phyloP scores from a whole-genome alignment of 257 asterid genomes.

The Fraxinus pennsylvanica region DNA sequence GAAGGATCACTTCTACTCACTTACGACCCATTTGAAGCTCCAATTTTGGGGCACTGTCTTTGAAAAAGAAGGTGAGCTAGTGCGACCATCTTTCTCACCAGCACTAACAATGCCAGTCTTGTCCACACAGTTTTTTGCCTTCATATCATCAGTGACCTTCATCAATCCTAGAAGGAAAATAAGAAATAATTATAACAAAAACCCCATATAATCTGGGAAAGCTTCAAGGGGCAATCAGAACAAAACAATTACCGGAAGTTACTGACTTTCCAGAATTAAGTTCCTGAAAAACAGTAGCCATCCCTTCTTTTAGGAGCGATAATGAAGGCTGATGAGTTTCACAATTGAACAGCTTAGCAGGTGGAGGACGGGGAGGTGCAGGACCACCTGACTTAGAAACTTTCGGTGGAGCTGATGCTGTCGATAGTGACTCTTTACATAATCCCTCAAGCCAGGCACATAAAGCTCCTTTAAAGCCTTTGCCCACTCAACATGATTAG shows the following conservation, averaged over 20 bases:
- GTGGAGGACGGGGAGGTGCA: slow-evolving; percentile 89
- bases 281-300: slow-evolving; percentile 95
- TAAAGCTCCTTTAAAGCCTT: too few species aligned
- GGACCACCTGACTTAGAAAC: slow-evolving; percentile 61
- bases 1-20: slow-evolving; percentile 52
- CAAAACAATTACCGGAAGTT: slow-evolving; percentile 57
- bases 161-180: slow-evolving; percentile 58
- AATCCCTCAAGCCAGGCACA: too few species aligned
- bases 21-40: slow-evolving; percentile 99
- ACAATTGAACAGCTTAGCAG: slow-evolving; percentile 73
- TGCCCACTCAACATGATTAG: too few species aligned
- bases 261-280: slow-evolving; percentile 77
- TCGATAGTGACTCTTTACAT: too few species aligned
- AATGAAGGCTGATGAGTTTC: slow-evolving; percentile 73
- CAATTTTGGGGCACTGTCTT: slow-evolving; percentile 86
- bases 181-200: not conserved
- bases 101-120: slow-evolving; percentile 65
- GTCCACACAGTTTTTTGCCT: slow-evolving; percentile 79
- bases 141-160: slow-evolving; percentile 95
- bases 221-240: too few species aligned
- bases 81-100: slow-evolving; percentile 50
- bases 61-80: slow-evolving; percentile 53
- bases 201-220: too few species aligned
- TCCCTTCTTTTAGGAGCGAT: slow-evolving; percentile 77
- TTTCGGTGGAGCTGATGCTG: too few species aligned